Evolutionary conservation across 2,329 filamentous ascomycete genomes (phyloP).

Genomic region (Podosphaera xanthii): DNA sequence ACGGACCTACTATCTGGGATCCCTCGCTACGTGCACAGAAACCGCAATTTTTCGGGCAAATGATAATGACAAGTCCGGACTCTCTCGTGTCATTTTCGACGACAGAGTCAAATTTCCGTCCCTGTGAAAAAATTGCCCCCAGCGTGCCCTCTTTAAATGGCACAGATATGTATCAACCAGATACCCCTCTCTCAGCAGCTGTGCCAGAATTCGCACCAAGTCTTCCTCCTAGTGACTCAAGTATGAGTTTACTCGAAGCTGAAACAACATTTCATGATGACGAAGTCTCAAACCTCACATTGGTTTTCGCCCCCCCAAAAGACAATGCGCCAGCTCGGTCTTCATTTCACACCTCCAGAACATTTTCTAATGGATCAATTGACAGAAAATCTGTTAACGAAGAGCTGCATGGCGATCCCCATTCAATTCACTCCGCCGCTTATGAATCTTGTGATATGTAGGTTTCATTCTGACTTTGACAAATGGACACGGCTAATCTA

Average conservation of each 20-base stretch:
- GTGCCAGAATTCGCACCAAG: constrained; percentile 32
- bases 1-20: constrained; percentile 31
- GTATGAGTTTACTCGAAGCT: constrained; percentile 12
- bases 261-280: constrained; percentile 26
- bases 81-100: constrained; percentile 13
- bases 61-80: constrained; percentile 12
- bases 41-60: constrained; percentile 10
- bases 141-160: constrained; percentile 19
- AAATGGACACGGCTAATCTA: not conserved
- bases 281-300: constrained; percentile 27
- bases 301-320: constrained; percentile 23
- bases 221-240: constrained; percentile 6
- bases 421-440: constrained; percentile 2
- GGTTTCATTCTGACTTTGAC: not conserved
- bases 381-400: constrained; percentile 27
- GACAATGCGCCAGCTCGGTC: constrained; percentile 16
- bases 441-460: constrained; percentile 15
- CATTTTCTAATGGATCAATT: constrained; percentile 32
- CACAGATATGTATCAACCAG: constrained; percentile 17
- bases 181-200: constrained; percentile 34
- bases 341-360: constrained; percentile 21
- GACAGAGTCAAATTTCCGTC: constrained; percentile 12
- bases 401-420: constrained; percentile 21
- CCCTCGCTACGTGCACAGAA: constrained; percentile 6
- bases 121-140: constrained; percentile 8